Evolutionary conservation across 108 stramenopile genomes (phyloP), one percentile per base, ranked within the genome.

Genomic region (Nitzschia putrida): DNA sequence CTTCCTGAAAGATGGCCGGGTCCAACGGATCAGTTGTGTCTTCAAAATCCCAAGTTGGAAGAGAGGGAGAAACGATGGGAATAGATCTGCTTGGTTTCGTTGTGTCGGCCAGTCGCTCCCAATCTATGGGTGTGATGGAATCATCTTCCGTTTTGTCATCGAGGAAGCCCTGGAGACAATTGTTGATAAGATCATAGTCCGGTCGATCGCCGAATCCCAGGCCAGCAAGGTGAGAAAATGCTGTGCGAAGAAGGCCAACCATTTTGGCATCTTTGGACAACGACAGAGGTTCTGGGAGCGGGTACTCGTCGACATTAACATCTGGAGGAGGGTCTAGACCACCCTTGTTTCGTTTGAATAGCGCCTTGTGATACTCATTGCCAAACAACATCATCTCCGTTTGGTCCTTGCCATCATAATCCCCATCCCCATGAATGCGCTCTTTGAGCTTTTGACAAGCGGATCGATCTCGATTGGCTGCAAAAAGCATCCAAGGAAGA

Each of bases 401-500:
- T 26, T 76, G 66, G 67, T 88, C 86, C 22, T 25, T 49, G 13
- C 61, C 54, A 23, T 80, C 82, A 4, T 34, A 34, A 39, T 83
- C 64, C 54, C 73, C 52, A 47, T 85, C 80, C 8, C 91, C 89
- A 52, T 86, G 76, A 14, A 94, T 83, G 14, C 83, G 77, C 66
- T 91, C 88, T 60, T 94, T 94, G 22, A 94, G 42, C 20, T 77
- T 79, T 34, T 85, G 86, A 78, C 92, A 94, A 12, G 74, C 73
- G 0, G 50, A 68, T 43, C 92, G 72, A 64, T 94, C 89, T 25
- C 87, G 61, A 41, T 80, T 83, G 51, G 88, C 85, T 8, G 92
- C 92, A 69, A 89, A 69, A 7, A 76, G 79, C 92, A 94, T 94
- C 92, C 92, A 94, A 7, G 92, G 92, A 53, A 94, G 61, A 16